Percentiles rank a stretch among this genome's conserved stretches.
Conservation (phyloP, 2,329 filamentous ascomycete genomes). For the Ophiostoma montium region DNA sequence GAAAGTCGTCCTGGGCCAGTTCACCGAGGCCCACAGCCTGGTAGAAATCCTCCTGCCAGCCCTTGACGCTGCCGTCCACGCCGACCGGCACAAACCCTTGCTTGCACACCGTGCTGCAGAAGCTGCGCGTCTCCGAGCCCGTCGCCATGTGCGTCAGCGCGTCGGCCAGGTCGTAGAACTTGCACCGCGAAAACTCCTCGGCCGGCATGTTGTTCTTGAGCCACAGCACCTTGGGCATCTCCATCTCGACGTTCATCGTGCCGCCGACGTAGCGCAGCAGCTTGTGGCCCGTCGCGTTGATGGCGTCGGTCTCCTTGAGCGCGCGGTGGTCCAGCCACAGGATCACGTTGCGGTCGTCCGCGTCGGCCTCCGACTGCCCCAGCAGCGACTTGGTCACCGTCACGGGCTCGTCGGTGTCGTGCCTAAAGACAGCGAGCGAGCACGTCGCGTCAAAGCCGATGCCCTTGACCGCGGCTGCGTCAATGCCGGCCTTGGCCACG, state of each 20-base stretch:
- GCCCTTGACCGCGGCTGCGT: constrained; percentile 62
- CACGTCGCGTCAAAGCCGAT: constrained; percentile 99
- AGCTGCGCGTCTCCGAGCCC: constrained; percentile 80
- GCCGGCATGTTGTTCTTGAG: constrained; percentile 96
- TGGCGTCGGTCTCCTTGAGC: constrained; percentile 76
- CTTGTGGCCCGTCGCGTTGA: constrained; percentile 87
- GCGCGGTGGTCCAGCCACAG: constrained; percentile 95
- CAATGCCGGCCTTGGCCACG: constrained; percentile 66
- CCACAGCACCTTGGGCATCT: constrained; percentile 97
- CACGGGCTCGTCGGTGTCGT: constrained; percentile 81
- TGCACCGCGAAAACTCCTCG: constrained; percentile 80
- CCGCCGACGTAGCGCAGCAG: constrained; percentile 91
- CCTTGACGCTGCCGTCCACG: constrained; percentile 91
- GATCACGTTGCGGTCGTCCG: constrained; percentile 85
- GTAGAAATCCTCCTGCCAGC: constrained; percentile 95
- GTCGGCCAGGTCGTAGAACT: constrained; percentile 92
- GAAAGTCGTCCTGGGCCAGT: constrained; percentile 72
- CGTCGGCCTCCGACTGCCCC: constrained; percentile 40
- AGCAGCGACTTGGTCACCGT: constrained; percentile 77
- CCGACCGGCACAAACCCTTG: constrained; percentile 95
- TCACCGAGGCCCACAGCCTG: constrained; percentile 75
- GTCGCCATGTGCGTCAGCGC: constrained; percentile 90
- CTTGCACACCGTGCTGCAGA: constrained; percentile 93
- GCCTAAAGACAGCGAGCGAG: constrained; percentile 79
- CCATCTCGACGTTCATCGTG: constrained; percentile 99